These are phyloP conservation scores for Neophaeococcomyces mojaviensis DNA, from an alignment of 2,329 filamentous ascomycete species.

Conservation along the genomic window DNA sequence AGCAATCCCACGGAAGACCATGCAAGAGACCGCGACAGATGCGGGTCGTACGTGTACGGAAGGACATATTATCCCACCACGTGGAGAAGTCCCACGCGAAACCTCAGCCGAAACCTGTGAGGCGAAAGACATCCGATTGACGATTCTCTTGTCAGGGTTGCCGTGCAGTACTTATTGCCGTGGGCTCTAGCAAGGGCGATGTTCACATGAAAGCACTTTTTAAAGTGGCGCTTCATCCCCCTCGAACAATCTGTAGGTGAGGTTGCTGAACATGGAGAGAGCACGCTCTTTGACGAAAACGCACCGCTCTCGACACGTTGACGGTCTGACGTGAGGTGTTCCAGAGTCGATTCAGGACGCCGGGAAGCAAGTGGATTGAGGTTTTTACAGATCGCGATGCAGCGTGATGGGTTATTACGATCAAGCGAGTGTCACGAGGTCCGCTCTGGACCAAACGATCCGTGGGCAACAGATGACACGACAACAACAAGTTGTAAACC, in stretches of 20 bases:
- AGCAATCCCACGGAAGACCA: neutral
- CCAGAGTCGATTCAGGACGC: too few species aligned
- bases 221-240: neutral
- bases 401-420: neutral
- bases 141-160: too few species aligned
- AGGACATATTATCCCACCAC: neutral
- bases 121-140: neutral
- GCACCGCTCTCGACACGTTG: too few species aligned
- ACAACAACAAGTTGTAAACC: neutral
- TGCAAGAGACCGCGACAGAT: neutral
- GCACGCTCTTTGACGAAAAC: too few species aligned
- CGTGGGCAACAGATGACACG: slow-evolving; percentile 4
- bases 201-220: neutral
- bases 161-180: too few species aligned
- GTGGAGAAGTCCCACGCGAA: neutral
- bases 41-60: neutral
- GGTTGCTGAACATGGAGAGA: too few species aligned
- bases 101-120: neutral
- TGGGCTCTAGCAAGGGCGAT: neutral
- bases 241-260: too few species aligned
- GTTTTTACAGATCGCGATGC: neutral
- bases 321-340: too few species aligned
- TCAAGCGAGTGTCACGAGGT: neutral
- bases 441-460: neutral
- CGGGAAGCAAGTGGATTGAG: neutral